Evolutionary conservation across 2,329 filamentous ascomycete genomes (phyloP), one percentile per base, ranked within the genome.

Genomic region (Amylocarpus encephaloides): DNA sequence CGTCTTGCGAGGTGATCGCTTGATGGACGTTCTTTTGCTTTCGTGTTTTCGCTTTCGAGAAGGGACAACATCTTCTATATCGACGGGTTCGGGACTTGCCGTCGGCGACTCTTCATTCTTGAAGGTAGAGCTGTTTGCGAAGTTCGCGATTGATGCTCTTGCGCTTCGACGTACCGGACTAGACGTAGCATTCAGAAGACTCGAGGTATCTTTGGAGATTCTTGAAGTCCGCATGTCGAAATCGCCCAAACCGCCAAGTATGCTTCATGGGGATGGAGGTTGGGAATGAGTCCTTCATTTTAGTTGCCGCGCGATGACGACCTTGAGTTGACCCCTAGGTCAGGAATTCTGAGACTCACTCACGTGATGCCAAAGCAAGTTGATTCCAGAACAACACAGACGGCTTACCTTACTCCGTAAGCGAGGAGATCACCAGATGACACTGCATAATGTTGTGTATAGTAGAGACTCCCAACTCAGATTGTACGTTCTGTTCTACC

Each of bases 31-130:
- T 48, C 57, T 64, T 36, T 58, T 66, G 57, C 57, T 64, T 61
- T 50, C 69, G 52, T 71, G 69, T 59, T 77, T 80, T 34, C 73
- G 73, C 61, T 79, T 80, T 12, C 66, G 63, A 1, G 60, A 50
- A 5, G 67, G 49, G 61, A 73, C 49, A 62, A 59, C 58, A 72
- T 85, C 81, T 68, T 85, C 81, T 50, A 85, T 82, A 58, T 83
- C 79, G 39, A 57, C 44, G 7, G 54, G 49, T 12, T 41, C 42
- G 18, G 43, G 48, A n/a, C n/a, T 19, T 2, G 48, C 40, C 32
- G 48, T 47, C 10, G 50, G 39, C 1, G 40, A 41, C 11, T 58
- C 53, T 53, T 59, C 56, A 22, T 61, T 54, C 16, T 60, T 57
- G 15, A 61, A 50, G 1, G 61, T 53, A 6, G 64, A 53, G 53